Conservation (phyloP, 371 early-diverging fungal species). For the Rhizopus delemar region DNA sequence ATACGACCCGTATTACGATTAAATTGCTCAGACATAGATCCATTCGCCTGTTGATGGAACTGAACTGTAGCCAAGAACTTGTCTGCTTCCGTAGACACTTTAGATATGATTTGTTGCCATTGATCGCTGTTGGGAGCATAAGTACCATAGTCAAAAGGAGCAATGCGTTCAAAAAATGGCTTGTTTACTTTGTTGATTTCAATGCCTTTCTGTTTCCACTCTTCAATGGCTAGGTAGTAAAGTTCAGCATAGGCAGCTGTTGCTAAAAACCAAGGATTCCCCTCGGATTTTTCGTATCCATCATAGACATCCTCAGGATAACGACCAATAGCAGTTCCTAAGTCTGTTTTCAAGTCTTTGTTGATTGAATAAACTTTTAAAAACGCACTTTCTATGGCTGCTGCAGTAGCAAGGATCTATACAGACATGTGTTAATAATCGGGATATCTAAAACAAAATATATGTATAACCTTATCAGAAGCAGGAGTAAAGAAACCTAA, state of each 20-base stretch:
- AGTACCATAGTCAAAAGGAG: not conserved
- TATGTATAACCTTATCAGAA: conserved; percentile 33
- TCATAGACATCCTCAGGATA: conserved; percentile 71
- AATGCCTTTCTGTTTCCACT: conserved; percentile 33
- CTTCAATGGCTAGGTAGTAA: conserved; percentile 50
- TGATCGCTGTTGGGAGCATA: conserved; percentile 21
- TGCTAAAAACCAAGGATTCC: conserved; percentile 70
- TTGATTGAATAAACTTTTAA: conserved; percentile 53
- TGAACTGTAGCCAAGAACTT: conserved; percentile 48
- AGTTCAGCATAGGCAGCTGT: conserved; percentile 66
- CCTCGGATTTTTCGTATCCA: conserved; percentile 50
- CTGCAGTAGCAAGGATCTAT: conserved; percentile 47
- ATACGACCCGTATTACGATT: conserved; percentile 44
- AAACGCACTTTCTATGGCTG: conserved; percentile 38
- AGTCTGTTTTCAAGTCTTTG: conserved; percentile 10
- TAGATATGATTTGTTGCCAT: conserved; percentile 25
- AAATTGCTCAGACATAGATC: conserved; percentile 63
- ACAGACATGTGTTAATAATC: not conserved
- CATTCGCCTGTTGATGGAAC: conserved; percentile 47
- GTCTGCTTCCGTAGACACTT: conserved; percentile 40
- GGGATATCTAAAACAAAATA: not conserved
- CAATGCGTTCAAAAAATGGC: conserved; percentile 34
- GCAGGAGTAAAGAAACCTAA: conserved; percentile 47
- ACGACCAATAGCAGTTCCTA: conserved; percentile 57
- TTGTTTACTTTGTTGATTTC: conserved; percentile 44